Conservation (phyloP, 75 land plant species). For the Chamaecyparis obtusa region DNA sequence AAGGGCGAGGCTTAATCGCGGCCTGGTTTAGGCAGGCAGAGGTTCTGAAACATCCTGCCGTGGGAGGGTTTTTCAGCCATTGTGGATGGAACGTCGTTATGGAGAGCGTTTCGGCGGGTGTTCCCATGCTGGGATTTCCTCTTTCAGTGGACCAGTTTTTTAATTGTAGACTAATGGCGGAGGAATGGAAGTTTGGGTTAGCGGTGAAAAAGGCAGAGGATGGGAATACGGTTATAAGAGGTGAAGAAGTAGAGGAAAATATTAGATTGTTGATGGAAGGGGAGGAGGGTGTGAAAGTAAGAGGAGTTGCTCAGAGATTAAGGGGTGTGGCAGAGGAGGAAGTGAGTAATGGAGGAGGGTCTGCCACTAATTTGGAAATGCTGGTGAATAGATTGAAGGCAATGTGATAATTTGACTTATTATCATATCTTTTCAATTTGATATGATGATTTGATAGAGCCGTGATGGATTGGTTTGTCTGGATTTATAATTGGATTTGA, state of each 20-base stretch:
- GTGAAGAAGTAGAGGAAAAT: not conserved
- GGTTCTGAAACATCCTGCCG: constrained; percentile 5
- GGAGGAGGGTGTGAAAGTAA: not conserved
- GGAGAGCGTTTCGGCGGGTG: constrained; percentile 6
- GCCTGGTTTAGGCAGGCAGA: too few species aligned
- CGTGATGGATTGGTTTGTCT: too few species aligned
- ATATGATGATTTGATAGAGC: too few species aligned
- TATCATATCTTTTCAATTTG: too few species aligned
- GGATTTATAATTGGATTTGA: too few species aligned
- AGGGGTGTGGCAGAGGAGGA: not conserved
- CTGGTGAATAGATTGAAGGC: not conserved
- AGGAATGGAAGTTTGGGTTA: not conserved
- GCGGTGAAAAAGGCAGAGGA: too few species aligned
- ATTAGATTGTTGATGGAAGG: not conserved
- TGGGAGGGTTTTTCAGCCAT: constrained; percentile 18
- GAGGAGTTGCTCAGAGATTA: too few species aligned
- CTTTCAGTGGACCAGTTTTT: constrained; percentile 4
- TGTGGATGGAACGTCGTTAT: not conserved
- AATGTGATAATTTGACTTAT: too few species aligned
- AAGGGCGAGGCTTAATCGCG: too few species aligned
- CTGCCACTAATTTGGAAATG: not conserved
- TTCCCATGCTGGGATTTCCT: constrained; percentile 22
- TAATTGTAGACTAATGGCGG: not conserved
- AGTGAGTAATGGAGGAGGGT: not conserved
- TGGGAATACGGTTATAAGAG: not conserved